Percentiles rank a stretch among this genome's conserved stretches.
phyloP scores from a whole-genome alignment of 139 green algal genomes.

The Monoraphidium neglectum region DNA sequence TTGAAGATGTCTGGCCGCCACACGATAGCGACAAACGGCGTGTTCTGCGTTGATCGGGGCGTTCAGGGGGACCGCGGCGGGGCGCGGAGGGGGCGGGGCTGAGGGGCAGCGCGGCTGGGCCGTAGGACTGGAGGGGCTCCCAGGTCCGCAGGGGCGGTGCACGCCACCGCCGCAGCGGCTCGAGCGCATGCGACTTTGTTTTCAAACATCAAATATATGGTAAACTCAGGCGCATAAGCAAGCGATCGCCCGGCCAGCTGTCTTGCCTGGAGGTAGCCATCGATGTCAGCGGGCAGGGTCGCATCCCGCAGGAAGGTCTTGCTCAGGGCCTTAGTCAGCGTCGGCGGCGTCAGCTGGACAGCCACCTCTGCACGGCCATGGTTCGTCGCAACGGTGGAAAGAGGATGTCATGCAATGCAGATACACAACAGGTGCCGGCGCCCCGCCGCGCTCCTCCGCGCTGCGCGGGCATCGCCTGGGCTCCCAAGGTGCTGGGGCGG shows the following conservation, averaged over 20 bases:
- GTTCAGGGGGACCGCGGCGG: too few relatives aligned
- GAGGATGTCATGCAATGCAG: background rate
- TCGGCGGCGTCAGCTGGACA: conserved; percentile 25
- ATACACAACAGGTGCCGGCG: background rate
- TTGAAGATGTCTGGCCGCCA: conserved; percentile 24
- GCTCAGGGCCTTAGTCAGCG: conserved; percentile 16
- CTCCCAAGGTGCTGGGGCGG: too few relatives aligned
- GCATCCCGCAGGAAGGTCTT: conserved; percentile 10
- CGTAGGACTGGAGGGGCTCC: too few relatives aligned
- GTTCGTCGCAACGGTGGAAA: background rate
- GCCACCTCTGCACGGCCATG: conserved; percentile 17
- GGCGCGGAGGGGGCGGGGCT: too few relatives aligned
- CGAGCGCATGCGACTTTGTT: background rate
- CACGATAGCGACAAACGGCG: background rate
- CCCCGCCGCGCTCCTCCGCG: too few relatives aligned
- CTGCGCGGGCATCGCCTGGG: too few relatives aligned
- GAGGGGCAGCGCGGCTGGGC: too few relatives aligned
- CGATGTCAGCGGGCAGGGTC: conserved; percentile 5
- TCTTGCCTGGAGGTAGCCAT: conserved; percentile 3
- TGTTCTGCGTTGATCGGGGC: background rate
- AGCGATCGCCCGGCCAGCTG: background rate
- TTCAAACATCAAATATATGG: background rate
- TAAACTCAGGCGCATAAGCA: background rate
- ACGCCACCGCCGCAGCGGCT: too few relatives aligned
- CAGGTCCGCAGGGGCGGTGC: too few relatives aligned